Evolutionary conservation across 108 stramenopile genomes (phyloP).

Genomic region (Fragilariopsis cylindrus): DNA sequence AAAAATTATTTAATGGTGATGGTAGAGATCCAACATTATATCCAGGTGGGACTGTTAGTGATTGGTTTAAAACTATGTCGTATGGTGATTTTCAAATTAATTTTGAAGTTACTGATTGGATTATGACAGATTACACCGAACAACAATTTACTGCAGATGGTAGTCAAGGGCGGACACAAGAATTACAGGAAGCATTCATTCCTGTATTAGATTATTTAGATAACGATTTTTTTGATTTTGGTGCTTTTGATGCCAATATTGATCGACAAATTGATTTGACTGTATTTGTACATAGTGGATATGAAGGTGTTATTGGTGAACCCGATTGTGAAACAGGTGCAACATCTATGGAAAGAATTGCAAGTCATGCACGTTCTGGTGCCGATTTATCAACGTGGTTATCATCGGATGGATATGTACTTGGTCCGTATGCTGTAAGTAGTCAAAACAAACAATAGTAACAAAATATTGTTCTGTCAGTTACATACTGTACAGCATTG

Average conservation of each 20-base stretch:
- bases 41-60: conserved; percentile 28
- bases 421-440: conserved; percentile 19
- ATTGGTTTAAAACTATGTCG: conserved; percentile 28
- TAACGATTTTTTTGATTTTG: conserved; percentile 5
- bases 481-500: too few relatives aligned
- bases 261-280: conserved; percentile 16
- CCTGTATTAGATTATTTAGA: conserved; percentile 20
- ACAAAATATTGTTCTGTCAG: too few relatives aligned
- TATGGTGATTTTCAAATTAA: conserved; percentile 22
- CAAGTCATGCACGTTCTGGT: conserved; percentile 22
- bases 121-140: conserved; percentile 18
- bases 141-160: conserved; percentile 12
- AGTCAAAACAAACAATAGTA: too few relatives aligned
- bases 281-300: conserved; percentile 35
- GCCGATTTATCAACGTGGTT: background rate
- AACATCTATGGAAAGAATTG: conserved; percentile 18
- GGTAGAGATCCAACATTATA: conserved; percentile 8
- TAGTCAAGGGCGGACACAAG: conserved; percentile 12
- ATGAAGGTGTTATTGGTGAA: conserved; percentile 35
- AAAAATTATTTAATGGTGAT: conserved; percentile 25
- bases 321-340: conserved; percentile 39
- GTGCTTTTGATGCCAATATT: conserved; percentile 1
- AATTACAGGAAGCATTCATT: conserved; percentile 15
- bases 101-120: conserved; percentile 30
- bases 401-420: conserved; percentile 17